Evolutionary conservation across 306 rosid genomes (phyloP), one percentile per base, ranked within the genome.

Genomic region (Gillenia trifoliata): DNA sequence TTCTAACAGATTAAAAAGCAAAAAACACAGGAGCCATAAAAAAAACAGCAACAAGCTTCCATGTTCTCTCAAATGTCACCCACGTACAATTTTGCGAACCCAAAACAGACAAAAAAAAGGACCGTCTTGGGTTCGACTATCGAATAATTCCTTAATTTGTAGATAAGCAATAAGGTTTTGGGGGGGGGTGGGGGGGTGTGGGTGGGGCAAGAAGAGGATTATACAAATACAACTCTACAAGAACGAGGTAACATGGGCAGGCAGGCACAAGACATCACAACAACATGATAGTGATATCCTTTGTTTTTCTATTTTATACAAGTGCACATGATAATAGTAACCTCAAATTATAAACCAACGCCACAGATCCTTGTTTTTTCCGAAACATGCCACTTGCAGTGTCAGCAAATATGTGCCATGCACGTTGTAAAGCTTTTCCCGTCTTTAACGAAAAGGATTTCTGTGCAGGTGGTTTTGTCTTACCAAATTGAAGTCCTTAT

Each of bases 401-500:
- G 61, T 64, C 31, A 5, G 54, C 70, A 69, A 64, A 40, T 57
- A 36, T 23, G 26, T 26, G 57, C 76, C 57, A 19, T 19, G 67
- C 56, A n/a, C 25, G 43, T 22, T n/a, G 38, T 64, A 33, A 64
- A 8, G 28, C 11, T 10, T 64, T 33, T 33, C 28, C 66, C 66
- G 22, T 15, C 34, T 13, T 5, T 64, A 77, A 78, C 72, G 70
- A 77, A 78, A 83, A 61, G 81, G 78, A 71, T 71, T 60, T 83
- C 56, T 20, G 50, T 29, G 70, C 74, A 41, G 40, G 41, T 23
- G 74, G 66, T 63, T 31, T 69, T 9, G 72, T 59, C 79, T 83
- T 83, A 95, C 97, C 88, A 90, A 30, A 86, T 86, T 13, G 97
- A 88, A 72, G 89, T 98, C 84, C 85, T 90, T 50, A 95, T 75